Base-by-base conservation (phyloP, 176 grass and related monocot genomes). In the Zizania latifolia region DNA sequence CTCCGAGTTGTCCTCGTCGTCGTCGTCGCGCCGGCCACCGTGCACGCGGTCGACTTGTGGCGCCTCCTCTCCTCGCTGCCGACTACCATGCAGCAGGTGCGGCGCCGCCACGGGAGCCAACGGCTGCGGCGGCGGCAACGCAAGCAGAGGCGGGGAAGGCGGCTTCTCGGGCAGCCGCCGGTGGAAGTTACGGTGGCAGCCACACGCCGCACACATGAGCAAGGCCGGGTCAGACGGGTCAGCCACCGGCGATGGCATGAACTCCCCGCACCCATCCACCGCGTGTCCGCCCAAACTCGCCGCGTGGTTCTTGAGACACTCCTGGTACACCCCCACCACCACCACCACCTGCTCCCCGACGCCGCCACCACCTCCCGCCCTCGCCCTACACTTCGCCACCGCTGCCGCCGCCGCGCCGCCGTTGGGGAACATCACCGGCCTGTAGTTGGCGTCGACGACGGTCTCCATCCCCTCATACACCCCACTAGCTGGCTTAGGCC, bases 121-220 rank as follows among this genome's bases (percentile, higher is more conserved):
- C 70, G 12, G 45, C n/a, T 19, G 81, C 8, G 78, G 68, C 2
- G 83, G 71, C 3, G 80, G 83, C 72, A 85, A 71, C 73, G 33
- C 83, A 77, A 61, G 86, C 59, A 38, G 86, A 79, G 6, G 83
- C 78, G 50, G 83, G 43, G 46, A 68, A 2, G 34, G 79, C 62
- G 68, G 76, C 76, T 75, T 2, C 24, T 86, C 87, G 9, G 72
- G 39, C 11, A 92, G 16, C 1, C 89, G 89, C 40, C 96, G 96
- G 87, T 99, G 96, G 77, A 99, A 99, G 74, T 95, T 99, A 79
- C 96, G 96, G 82, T 99, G 96, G 68, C 96, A 99, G 29, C 96
- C 89, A 68, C 96, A 99, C 1, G 92, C 96, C 0, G 87, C 96
- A 79, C 96, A 99, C 75, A 72, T 87, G 58, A 95, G 80, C 5